Conservation (phyloP, 202 grass and related monocot species). For the Carex arenaria region DNA sequence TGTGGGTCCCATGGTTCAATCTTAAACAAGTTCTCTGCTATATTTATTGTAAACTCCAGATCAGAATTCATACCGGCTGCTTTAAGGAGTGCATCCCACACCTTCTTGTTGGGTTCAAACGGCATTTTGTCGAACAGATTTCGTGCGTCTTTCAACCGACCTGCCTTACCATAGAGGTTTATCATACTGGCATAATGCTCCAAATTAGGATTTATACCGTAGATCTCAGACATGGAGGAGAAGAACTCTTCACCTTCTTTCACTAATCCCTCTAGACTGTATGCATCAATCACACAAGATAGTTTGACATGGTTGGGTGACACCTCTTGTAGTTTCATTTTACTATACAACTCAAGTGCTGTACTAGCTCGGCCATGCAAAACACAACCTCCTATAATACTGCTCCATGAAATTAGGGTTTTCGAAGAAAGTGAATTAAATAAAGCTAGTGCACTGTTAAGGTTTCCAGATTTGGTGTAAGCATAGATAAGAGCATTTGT, state of each 20-base stretch:
- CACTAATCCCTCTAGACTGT: constrained; percentile 49
- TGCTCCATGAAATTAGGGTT: constrained; percentile 82
- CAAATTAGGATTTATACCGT: constrained; percentile 45
- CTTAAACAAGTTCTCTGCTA: constrained; percentile 40
- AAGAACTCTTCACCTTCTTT: constrained; percentile 52
- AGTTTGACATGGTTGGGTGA: constrained; percentile 57
- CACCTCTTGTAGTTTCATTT: constrained; percentile 57
- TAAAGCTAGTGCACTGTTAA: constrained; percentile 51
- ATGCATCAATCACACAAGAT: constrained; percentile 59
- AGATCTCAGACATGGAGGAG: constrained; percentile 46
- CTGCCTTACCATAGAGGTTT: constrained; percentile 60
- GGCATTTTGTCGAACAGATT: constrained; percentile 63
- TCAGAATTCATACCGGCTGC: constrained; percentile 56
- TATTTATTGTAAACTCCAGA: constrained; percentile 45
- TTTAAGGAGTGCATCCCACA: constrained; percentile 68
- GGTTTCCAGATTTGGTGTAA: constrained; percentile 82
- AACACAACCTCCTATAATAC: constrained; percentile 60
- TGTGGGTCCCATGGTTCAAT: constrained; percentile 53
- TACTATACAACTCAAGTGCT: constrained; percentile 36
- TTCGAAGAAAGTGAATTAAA: constrained; percentile 54
- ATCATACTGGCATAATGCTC: constrained; percentile 74
- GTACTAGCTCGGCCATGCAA: constrained; percentile 46
- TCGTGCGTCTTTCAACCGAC: constrained; percentile 63
- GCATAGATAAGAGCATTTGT: constrained; percentile 72
- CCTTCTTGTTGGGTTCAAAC: constrained; percentile 41